Evolutionary conservation across 805 yeast genomes (phyloP).

Genomic region (Ogataea thermomethanolica): DNA sequence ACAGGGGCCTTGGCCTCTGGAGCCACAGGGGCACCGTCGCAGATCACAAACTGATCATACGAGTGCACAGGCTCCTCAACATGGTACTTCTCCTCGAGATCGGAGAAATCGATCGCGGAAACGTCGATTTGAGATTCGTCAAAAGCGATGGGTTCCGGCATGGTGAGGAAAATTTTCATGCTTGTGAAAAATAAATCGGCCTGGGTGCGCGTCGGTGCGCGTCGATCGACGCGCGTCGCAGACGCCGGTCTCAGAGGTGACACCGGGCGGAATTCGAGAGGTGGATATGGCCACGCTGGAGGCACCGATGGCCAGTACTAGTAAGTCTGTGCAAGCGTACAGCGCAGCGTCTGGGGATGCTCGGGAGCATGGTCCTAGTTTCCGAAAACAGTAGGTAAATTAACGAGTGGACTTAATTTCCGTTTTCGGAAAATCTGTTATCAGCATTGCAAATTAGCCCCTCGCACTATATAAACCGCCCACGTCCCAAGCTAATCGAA

Average conservation of each 20-base stretch:
- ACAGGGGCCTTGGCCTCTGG: constrained; percentile 85
- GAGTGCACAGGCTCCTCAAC: constrained; percentile 55
- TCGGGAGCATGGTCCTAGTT: constrained; percentile 5
- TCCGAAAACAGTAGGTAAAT: constrained; percentile 12
- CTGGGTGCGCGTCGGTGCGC: neutral
- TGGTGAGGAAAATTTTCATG: constrained; percentile 8
- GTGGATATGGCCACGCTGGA: neutral
- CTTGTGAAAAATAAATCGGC: neutral
- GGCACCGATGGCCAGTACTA: neutral
- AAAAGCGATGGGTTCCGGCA: constrained; percentile 26
- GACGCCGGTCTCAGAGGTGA: too few species aligned
- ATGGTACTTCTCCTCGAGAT: constrained; percentile 72
- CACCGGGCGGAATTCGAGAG: neutral
- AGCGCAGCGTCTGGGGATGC: neutral
- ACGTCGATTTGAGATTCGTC: constrained; percentile 43
- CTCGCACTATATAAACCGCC: constrained; percentile 2
- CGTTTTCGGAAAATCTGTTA: constrained; percentile 13
- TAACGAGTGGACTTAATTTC: constrained; percentile 13
- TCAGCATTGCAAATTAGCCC: constrained; percentile 1
- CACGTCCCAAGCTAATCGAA: neutral
- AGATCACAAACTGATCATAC: constrained; percentile 74
- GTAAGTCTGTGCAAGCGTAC: neutral
- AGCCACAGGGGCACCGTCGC: constrained; percentile 95
- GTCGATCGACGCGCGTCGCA: neutral
- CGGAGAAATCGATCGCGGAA: constrained; percentile 73